A percentile compares a stretch with the other conserved stretches of the same genome.
Conservation (phyloP, 2,329 filamentous ascomycete species). For the Sordariomycetes sp. region DNA sequence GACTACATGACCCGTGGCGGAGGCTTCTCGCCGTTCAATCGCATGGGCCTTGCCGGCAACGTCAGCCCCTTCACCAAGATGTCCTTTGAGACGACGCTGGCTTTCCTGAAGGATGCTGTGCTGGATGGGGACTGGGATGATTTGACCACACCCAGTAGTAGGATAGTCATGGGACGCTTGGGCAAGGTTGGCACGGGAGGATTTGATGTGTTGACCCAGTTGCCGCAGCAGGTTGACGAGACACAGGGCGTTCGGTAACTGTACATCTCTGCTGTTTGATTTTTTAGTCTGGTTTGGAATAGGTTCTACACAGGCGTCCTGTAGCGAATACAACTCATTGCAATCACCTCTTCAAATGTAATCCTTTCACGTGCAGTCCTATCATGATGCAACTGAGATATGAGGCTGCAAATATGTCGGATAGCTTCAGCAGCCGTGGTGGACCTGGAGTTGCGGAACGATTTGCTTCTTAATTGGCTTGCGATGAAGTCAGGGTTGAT, state of each 20-base stretch:
- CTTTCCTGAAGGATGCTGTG: constrained; percentile 87
- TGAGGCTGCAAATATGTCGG: too few relatives aligned
- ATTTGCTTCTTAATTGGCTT: too few relatives aligned
- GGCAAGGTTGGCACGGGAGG: constrained; percentile 81
- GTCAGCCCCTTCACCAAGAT: constrained; percentile 95
- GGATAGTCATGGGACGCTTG: constrained; percentile 79
- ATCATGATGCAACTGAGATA: too few relatives aligned
- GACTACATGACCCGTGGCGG: constrained; percentile 97
- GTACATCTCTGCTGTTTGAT: neutral
- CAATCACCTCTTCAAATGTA: too few relatives aligned
- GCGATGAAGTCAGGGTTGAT: too few relatives aligned
- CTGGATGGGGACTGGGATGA: constrained; percentile 87
- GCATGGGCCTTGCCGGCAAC: constrained; percentile 76
- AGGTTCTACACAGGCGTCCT: too few relatives aligned
- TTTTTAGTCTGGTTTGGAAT: too few relatives aligned
- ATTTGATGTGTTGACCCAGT: constrained; percentile 72
- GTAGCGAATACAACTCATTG: too few relatives aligned
- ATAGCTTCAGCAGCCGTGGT: too few relatives aligned
- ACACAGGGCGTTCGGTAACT: constrained; percentile 6
- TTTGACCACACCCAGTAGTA: constrained; percentile 72
- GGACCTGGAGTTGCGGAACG: too few relatives aligned
- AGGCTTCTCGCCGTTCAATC: constrained; percentile 83
- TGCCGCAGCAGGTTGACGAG: constrained; percentile 42
- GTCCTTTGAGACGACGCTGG: constrained; percentile 96
- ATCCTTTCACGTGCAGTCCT: too few relatives aligned